phyloP scores from a whole-genome alignment of 1,284 basidiomycete species.

The Grifola frondosa region DNA sequence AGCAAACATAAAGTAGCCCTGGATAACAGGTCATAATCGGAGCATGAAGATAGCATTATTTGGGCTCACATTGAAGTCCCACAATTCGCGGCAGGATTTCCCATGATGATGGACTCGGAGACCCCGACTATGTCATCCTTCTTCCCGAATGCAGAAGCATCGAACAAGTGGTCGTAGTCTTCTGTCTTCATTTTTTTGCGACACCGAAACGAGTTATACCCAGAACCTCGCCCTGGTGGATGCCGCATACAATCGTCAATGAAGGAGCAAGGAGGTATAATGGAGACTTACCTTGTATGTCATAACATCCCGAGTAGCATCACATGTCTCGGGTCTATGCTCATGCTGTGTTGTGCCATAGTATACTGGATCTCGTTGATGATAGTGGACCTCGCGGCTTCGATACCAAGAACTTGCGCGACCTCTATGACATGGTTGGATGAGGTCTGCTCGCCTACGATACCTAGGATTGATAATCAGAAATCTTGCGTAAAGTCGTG shows the following conservation, averaged over 20 bases:
- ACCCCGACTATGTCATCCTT: conserved; percentile 94
- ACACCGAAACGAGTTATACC: conserved; percentile 99
- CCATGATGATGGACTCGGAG: conserved; percentile 99
- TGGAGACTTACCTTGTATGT: conserved; percentile 80
- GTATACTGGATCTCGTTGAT: conserved; percentile 97
- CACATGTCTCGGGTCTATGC: conserved; percentile 96
- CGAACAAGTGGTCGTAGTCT: conserved; percentile 99
- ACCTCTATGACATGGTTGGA: conserved; percentile 99
- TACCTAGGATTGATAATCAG: conserved; percentile 50
- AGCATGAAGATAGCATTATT: no score
- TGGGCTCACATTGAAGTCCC: conserved; percentile 87
- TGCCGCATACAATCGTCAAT: neutral
- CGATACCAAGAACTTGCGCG: conserved; percentile 91
- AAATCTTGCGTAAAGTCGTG: neutral
- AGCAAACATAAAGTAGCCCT: conserved; percentile 1
- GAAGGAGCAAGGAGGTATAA: neutral
- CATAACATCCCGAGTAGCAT: conserved; percentile 99
- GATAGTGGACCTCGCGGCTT: conserved; percentile 92
- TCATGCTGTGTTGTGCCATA: conserved; percentile 97
- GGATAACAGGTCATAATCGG: no score
- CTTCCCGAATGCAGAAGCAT: conserved; percentile 96
- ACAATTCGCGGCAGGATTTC: conserved; percentile 90
- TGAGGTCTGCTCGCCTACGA: conserved; percentile 87
- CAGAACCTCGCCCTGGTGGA: conserved; percentile 83
- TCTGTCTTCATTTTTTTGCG: conserved; percentile 99